phyloP scores from a whole-genome alignment of 2,329 filamentous ascomycete species.

The Elsinoe arachidis region DNA sequence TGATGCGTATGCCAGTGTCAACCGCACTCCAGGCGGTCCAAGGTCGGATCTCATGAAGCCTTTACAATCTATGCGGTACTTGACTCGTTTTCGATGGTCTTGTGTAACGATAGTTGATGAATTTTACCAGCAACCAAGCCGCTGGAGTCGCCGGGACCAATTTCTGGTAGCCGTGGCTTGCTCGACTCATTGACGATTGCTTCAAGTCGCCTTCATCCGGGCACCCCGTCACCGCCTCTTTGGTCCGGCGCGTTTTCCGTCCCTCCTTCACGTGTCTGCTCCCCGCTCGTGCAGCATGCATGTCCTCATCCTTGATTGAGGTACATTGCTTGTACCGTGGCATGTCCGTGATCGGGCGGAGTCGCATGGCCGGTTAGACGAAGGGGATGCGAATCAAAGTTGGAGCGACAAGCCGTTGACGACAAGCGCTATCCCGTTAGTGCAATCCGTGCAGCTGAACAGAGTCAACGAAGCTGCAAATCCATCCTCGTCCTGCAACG shows the following conservation, averaged over 20 bases:
- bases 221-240: neutral
- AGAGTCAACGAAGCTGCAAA: neutral
- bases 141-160: neutral
- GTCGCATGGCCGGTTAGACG: neutral
- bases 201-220: neutral
- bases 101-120: neutral
- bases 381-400: constrained; percentile 12
- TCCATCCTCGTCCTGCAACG: neutral
- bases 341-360: neutral
- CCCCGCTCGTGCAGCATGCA: neutral
- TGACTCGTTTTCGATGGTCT: neutral
- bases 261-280: neutral
- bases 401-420: constrained; percentile 13
- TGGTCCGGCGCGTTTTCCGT: neutral
- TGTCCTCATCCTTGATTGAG: neutral
- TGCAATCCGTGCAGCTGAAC: constrained; percentile 12
- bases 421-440: constrained; percentile 13
- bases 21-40: neutral
- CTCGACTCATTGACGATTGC: neutral
- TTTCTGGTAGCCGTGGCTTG: constrained; percentile 3
- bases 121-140: constrained; percentile 5
- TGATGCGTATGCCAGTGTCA: neutral
- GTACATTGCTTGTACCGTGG: constrained; percentile 1
- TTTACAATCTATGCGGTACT: no score
- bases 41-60: neutral